phyloP scores from a whole-genome alignment of 2,329 filamentous ascomycete species.

The Thermoascus crustaceus region DNA sequence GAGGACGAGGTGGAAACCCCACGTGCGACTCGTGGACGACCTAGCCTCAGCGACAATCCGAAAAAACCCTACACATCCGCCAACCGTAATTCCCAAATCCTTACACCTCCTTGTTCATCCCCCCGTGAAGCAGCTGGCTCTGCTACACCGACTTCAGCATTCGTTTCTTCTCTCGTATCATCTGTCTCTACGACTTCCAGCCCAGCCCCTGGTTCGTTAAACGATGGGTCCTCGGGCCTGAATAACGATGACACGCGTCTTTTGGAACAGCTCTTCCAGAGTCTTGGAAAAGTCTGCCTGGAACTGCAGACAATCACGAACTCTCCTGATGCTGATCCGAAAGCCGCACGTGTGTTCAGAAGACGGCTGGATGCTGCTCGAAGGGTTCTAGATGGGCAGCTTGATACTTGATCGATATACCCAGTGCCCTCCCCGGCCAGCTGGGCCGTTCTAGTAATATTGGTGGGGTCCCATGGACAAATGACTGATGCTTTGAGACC shows the following conservation, averaged over 20 bases:
- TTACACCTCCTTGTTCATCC: constrained; percentile 16
- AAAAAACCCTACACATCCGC: background rate
- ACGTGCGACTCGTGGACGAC: constrained; percentile 12
- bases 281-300: constrained; percentile 41
- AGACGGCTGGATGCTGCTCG: constrained; percentile 67
- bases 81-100: constrained; percentile 1
- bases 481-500: too few relatives aligned
- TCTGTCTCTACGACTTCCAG: constrained; percentile 21
- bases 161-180: constrained; percentile 8
- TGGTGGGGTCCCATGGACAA: too few relatives aligned
- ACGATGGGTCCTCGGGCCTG: constrained; percentile 21
- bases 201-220: constrained; percentile 15
- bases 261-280: constrained; percentile 47
- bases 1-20: constrained; percentile 16
- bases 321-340: constrained; percentile 48
- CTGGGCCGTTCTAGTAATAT: too few relatives aligned
- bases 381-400: constrained; percentile 62
- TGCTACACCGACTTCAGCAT: constrained; percentile 9
- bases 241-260: constrained; percentile 50
- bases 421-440: constrained; percentile 6
- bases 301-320: constrained; percentile 39
- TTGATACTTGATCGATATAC: constrained; percentile 33
- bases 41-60: background rate
- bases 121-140: constrained; percentile 6
- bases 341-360: constrained; percentile 55